Percentiles rank a stretch among this genome's conserved stretches.
phyloP scores from a whole-genome alignment of 225 moss, liverwort and hornwort species.

The Physcomitrium patens region DNA sequence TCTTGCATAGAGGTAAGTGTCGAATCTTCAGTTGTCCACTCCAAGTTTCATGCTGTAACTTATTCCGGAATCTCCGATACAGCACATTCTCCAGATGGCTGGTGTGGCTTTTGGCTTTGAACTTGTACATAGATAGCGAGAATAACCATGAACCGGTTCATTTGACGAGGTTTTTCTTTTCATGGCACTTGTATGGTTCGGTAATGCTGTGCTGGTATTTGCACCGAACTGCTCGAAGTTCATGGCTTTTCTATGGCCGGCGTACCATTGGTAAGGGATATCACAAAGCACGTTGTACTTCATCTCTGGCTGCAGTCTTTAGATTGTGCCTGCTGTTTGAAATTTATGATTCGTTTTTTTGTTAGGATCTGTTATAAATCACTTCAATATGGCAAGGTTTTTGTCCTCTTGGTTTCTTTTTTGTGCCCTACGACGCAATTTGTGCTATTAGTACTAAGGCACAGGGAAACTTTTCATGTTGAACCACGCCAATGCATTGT shows the following conservation, averaged over 20 bases:
- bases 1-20: constrained; percentile 8
- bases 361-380: too few relatives aligned
- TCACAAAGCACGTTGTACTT: too few relatives aligned
- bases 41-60: not conserved
- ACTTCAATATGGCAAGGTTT: too few relatives aligned
- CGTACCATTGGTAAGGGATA: too few relatives aligned
- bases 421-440: too few relatives aligned
- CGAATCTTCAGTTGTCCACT: constrained; percentile 8
- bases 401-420: too few relatives aligned
- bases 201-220: constrained; percentile 31
- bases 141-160: constrained; percentile 50
- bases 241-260: constrained; percentile 25
- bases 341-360: too few relatives aligned
- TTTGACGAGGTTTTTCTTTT: constrained; percentile 56
- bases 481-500: too few relatives aligned
- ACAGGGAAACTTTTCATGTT: too few relatives aligned
- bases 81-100: constrained; percentile 9
- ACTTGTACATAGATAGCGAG: constrained; percentile 62
- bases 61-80: constrained; percentile 8
- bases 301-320: too few relatives aligned
- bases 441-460: too few relatives aligned
- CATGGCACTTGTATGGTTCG: constrained; percentile 54
- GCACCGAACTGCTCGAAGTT: constrained; percentile 23
- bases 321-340: too few relatives aligned
- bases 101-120: constrained; percentile 55